A percentile compares a stretch with the other conserved stretches of the same genome.
These are phyloP conservation scores for Parastagonospora avenae DNA, from an alignment of 2,329 filamentous ascomycete species.

Conservation along the genomic window DNA sequence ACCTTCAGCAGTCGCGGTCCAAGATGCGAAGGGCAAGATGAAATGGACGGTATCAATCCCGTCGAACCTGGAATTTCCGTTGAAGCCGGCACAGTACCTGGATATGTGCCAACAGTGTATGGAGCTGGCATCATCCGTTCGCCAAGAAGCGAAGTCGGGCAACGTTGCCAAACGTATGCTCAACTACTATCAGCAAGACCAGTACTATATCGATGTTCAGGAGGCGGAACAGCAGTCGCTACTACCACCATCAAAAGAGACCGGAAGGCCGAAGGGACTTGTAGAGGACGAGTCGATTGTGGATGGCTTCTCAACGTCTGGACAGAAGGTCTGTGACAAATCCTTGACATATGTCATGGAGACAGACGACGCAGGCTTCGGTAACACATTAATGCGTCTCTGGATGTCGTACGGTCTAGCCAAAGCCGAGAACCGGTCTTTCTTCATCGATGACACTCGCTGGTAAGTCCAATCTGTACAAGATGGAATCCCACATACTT, in stretches of 20 bases:
- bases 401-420: constrained; percentile 87
- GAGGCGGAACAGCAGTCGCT: constrained; percentile 71
- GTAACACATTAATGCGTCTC: constrained; percentile 74
- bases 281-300: constrained; percentile 45
- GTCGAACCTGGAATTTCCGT: constrained; percentile 67
- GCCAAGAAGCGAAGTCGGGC: constrained; percentile 35
- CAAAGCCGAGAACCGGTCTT: constrained; percentile 72
- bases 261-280: constrained; percentile 45
- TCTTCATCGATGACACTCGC: constrained; percentile 83
- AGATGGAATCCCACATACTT: constrained; percentile 8
- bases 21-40: constrained; percentile 66
- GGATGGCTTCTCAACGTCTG: constrained; percentile 31
- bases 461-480: constrained; percentile 56
- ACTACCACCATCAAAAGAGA: constrained; percentile 55
- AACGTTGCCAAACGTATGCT: constrained; percentile 40
- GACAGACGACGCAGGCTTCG: constrained; percentile 74
- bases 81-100: constrained; percentile 68
- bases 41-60: constrained; percentile 87
- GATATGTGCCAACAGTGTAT: constrained; percentile 71
- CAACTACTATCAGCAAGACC: constrained; percentile 67
- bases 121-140: constrained; percentile 64
- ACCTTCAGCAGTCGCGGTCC: constrained; percentile 73
- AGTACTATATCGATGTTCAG: constrained; percentile 73
- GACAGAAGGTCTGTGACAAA: constrained; percentile 65
- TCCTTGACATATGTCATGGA: constrained; percentile 82